Evolutionary conservation across 495 filamentous ascomycete genomes (phyloP), one percentile per base, ranked within the genome.

Genomic region (Aspergillus carlsbadensis): DNA sequence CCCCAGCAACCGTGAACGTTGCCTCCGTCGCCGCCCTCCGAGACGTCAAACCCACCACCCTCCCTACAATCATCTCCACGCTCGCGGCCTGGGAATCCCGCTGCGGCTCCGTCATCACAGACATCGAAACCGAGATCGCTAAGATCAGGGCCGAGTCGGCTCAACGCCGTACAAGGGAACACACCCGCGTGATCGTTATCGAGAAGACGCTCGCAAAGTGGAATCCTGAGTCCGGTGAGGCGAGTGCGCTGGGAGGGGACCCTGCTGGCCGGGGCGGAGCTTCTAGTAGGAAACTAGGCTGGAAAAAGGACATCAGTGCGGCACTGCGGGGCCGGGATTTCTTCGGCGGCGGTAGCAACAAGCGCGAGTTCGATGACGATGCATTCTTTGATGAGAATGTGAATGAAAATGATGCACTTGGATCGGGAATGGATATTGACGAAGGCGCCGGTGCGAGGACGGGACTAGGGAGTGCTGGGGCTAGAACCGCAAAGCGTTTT

Each of bases 21-120:
- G 87, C 87, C 50, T 83, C 87, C 59, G 84, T 96, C 40, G 82
- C 92, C 0, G 85, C 92, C 2, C 84, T 97, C 2, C 91, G 94
- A 22, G 94, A 98, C 62, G 84, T 95, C 3, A 81, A 81, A 11
- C 91, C 90, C 0, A 77, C 81, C 56, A 81, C 83, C 43, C 76
- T 96, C 18, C 78, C 84, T 0, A 65, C 69, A 0, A 86, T 96
- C 76, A 78, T 92, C 5, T 66, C 72, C 5, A 78, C 83, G 10
- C 76, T 98, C 7, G 73, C 80, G 11, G 81, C 84, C 33, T 98
- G 91, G 92, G 83, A 87, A 50, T 68, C 70, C 17, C 85, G 91
- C 14, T 97, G 92, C 76, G 80, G 81, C 5, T 67, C 73, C 39
- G 90, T 90, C n/a, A 84, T 96, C 15, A 72, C 67, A 0, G 87